Evolutionary conservation across 148 eudicot genomes (phyloP).

Genomic region (Cornus controversa): DNA sequence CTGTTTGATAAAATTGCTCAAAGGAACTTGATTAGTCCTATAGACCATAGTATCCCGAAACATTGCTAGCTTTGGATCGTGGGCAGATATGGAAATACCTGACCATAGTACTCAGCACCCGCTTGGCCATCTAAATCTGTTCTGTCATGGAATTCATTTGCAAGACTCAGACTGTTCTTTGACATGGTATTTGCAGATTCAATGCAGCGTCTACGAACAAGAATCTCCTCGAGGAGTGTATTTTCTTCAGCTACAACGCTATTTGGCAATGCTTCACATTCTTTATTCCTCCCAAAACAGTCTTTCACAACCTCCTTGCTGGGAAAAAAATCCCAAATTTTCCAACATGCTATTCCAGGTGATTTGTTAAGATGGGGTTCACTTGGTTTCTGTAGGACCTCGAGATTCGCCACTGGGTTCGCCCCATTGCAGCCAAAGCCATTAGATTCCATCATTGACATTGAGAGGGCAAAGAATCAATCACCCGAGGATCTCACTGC

Average conservation of each 20-base stretch:
- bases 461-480: constrained; percentile 61
- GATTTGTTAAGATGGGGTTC: constrained; percentile 57
- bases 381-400: constrained; percentile 54
- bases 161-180: background rate
- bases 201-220: constrained; percentile 52
- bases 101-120: background rate
- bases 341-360: constrained; percentile 32
- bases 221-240: constrained; percentile 28
- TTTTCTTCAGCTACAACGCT: constrained; percentile 29
- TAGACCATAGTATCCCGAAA: no score
- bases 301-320: constrained; percentile 22
- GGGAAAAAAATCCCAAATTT: constrained; percentile 8
- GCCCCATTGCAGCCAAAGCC: constrained; percentile 75
- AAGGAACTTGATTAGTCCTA: background rate
- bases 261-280: constrained; percentile 18
- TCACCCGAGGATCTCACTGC: constrained; percentile 72
- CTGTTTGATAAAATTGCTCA: constrained; percentile 22
- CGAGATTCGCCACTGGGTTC: constrained; percentile 81
- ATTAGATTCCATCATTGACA: constrained; percentile 69
- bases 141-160: background rate
- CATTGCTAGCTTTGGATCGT: background rate
- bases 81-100: no score
- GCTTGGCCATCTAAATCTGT: background rate
- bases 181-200: constrained; percentile 17
- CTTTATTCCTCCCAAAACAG: constrained; percentile 15